Evolutionary conservation across 1,284 basidiomycete species (phyloP).

Genomic region (Ceratobasidium sp.): DNA sequence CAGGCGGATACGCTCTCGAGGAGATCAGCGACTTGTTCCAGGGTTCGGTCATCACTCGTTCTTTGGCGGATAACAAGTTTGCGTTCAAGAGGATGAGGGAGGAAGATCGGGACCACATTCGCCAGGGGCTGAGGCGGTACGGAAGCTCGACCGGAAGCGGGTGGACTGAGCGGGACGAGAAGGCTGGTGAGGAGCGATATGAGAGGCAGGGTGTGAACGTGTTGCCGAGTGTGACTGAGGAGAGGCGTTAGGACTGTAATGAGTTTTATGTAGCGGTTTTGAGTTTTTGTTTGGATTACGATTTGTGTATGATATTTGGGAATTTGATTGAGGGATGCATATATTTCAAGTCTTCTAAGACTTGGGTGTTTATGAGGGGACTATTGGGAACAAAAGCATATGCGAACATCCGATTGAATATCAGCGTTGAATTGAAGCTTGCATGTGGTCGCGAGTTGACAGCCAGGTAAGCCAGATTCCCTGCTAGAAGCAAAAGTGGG

Average conservation of each 20-base stretch:
- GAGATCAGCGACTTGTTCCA: constrained; percentile 54
- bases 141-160: constrained; percentile 29
- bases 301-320: constrained; percentile 16
- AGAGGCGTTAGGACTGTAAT: constrained; percentile 32
- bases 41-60: constrained; percentile 54
- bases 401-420: too few relatives aligned
- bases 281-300: neutral
- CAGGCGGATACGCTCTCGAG: constrained; percentile 54
- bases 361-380: too few relatives aligned
- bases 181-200: constrained; percentile 30
- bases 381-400: neutral
- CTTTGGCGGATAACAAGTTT: constrained; percentile 52
- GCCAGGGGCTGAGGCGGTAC: constrained; percentile 34
- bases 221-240: constrained; percentile 37
- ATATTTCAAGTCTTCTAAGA: neutral
- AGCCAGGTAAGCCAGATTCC: too few relatives aligned
- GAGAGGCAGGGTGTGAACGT: constrained; percentile 31
- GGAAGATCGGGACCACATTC: constrained; percentile 42
- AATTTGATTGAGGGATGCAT: neutral
- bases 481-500: too few relatives aligned
- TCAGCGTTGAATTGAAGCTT: too few relatives aligned
- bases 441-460: too few relatives aligned
- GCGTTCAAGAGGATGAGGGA: constrained; percentile 49
- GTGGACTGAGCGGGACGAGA: constrained; percentile 38
- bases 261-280: neutral